These are phyloP conservation scores for Pseudocercospora macadamiae DNA, from an alignment of 2,329 filamentous ascomycete genomes.

Conservation along the genomic window DNA sequence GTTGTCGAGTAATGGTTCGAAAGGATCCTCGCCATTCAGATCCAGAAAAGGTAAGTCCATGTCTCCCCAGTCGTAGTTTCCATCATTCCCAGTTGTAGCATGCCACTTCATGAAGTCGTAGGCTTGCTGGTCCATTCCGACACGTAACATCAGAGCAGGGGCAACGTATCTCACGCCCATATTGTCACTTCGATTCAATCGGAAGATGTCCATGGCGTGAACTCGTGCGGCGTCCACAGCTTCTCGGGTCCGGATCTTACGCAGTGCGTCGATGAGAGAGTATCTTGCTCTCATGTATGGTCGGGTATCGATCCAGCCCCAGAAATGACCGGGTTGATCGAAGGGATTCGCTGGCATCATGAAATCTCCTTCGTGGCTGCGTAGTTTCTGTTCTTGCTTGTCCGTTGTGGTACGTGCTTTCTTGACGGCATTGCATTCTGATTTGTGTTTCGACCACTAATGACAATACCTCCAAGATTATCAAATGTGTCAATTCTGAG, in stretches of 20 bases:
- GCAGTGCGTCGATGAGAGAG: neutral
- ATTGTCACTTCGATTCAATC: slow-evolving; percentile 15
- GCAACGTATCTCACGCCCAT: slow-evolving; percentile 9
- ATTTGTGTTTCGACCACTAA: neutral
- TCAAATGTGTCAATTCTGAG: too few relatives aligned
- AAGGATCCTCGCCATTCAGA: slow-evolving; percentile 6
- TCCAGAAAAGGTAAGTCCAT: slow-evolving; percentile 8
- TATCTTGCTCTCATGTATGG: slow-evolving; percentile 5
- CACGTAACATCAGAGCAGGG: slow-evolving; percentile 11
- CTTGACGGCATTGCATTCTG: neutral
- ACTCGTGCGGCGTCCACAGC: slow-evolving; percentile 2
- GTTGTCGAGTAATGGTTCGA: neutral
- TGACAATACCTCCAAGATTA: too few relatives aligned
- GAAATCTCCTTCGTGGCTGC: neutral
- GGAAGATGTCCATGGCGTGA: slow-evolving; percentile 2
- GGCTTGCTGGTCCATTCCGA: slow-evolving; percentile 14
- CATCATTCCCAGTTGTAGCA: neutral
- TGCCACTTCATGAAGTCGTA: slow-evolving; percentile 21
- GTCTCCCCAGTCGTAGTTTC: slow-evolving; percentile 7
- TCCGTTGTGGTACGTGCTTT: neutral
- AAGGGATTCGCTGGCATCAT: neutral
- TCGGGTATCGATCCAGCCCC: slow-evolving; percentile 9
- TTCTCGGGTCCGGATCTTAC: slow-evolving; percentile 7
- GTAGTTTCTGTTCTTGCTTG: neutral
- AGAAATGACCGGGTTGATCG: slow-evolving; percentile 6